Evolutionary conservation across 768 basidiomycete species (phyloP).

Genomic region (Auriculariales sp.): DNA sequence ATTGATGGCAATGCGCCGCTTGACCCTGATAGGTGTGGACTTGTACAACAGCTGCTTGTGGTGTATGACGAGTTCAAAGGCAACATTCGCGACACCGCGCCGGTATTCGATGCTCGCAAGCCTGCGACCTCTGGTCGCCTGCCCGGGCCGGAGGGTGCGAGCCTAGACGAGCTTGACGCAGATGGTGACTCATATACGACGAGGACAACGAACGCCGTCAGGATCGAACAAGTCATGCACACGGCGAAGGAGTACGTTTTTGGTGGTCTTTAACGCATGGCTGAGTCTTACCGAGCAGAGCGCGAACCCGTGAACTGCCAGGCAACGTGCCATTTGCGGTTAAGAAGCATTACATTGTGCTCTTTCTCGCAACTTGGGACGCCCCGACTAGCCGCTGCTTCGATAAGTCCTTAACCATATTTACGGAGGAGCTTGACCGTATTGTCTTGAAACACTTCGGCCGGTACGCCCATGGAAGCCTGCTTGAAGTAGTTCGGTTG

Average conservation of each 20-base stretch:
- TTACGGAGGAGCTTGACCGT: constrained; percentile 24
- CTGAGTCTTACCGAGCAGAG: constrained; percentile 21
- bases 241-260: background rate
- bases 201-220: background rate
- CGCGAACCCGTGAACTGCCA: constrained; percentile 57
- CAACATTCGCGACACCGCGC: background rate
- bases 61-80: background rate
- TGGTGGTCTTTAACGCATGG: background rate
- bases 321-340: constrained; percentile 49
- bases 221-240: background rate
- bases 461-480: constrained; percentile 34
- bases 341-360: constrained; percentile 31
- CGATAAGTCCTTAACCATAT: constrained; percentile 19
- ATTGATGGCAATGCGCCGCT: background rate
- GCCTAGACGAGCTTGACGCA: background rate
- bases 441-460: constrained; percentile 37
- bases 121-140: background rate
- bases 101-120: background rate
- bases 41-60: background rate
- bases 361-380: constrained; percentile 32
- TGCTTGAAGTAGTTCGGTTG: constrained; percentile 34
- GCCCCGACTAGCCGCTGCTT: constrained; percentile 33
- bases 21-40: background rate
- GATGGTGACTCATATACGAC: background rate
- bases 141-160: background rate